A percentile compares a stretch with the other conserved stretches of the same genome.
Evolutionary conservation across 1,139 yeast species (phyloP).

Genomic region (Arxiozyma bovina): DNA sequence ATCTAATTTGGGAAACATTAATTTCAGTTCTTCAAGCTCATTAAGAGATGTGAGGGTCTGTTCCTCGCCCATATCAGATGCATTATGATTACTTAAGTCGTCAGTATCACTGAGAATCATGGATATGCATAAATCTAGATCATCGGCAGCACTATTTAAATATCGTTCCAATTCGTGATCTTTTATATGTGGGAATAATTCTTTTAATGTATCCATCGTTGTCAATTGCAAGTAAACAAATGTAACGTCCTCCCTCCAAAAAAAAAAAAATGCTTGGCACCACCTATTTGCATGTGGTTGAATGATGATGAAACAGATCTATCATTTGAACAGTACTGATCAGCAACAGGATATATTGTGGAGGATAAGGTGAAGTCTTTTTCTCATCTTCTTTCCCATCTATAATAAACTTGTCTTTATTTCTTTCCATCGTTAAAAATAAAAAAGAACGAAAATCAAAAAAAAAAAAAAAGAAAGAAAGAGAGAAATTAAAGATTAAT

Average conservation of each 20-base stretch:
- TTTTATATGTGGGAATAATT: slow-evolving; percentile 20
- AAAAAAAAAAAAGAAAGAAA: not conserved
- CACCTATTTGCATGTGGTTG: no score
- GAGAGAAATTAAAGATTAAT: no score
- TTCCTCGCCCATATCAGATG: not conserved
- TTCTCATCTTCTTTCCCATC: not conserved
- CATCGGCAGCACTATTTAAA: slow-evolving; percentile 16
- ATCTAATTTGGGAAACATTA: slow-evolving; percentile 13
- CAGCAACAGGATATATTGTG: no score
- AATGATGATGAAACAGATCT: no score
- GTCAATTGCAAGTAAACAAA: not conserved
- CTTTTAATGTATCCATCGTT: slow-evolving; percentile 4
- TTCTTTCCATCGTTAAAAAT: not conserved
- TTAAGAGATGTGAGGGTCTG: not conserved
- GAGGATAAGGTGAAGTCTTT: no score
- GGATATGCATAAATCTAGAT: slow-evolving; percentile 22
- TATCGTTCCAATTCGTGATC: slow-evolving; percentile 11
- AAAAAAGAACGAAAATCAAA: not conserved
- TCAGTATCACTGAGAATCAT: slow-evolving; percentile 19
- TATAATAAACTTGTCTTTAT: no score
- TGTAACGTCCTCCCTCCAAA: not conserved
- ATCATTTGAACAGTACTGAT: no score
- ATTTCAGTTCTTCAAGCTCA: slow-evolving; percentile 2
- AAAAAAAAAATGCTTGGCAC: no score
- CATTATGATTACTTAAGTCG: not conserved